Conservation (phyloP, 805 yeast species). For the Kodamaea laetipori region DNA sequence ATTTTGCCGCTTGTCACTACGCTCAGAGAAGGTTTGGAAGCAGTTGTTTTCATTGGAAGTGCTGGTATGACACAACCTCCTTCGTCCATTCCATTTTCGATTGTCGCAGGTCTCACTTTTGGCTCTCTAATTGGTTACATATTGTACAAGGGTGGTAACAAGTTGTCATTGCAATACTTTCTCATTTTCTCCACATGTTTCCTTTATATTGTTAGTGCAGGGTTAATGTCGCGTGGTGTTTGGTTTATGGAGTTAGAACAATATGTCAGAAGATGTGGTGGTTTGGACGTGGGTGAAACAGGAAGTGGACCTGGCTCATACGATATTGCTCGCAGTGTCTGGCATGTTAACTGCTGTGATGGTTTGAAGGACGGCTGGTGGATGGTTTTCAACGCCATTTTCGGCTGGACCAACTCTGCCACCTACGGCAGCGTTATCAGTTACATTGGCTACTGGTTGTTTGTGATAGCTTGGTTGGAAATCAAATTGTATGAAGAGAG, state of each 20-base stretch:
- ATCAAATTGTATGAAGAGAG: constrained; percentile 38
- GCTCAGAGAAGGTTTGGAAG: constrained; percentile 36
- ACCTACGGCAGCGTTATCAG: constrained; percentile 45
- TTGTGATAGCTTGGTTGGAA: constrained; percentile 34
- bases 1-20: constrained; percentile 31
- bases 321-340: constrained; percentile 40
- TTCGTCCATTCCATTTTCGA: constrained; percentile 36
- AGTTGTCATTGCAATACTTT: constrained; percentile 44
- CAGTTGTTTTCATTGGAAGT: constrained; percentile 46
- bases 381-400: constrained; percentile 48
- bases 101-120: constrained; percentile 28
- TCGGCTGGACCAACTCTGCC: constrained; percentile 51
- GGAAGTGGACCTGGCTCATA: constrained; percentile 51
- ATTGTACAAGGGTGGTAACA: constrained; percentile 44
- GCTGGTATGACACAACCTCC: constrained; percentile 41
- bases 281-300: constrained; percentile 45
- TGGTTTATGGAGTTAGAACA: constrained; percentile 46
- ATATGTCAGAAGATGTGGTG: constrained; percentile 42
- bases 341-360: constrained; percentile 52
- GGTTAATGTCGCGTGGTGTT: constrained; percentile 46
- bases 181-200: constrained; percentile 42
- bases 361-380: constrained; percentile 48
- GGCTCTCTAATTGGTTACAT: constrained; percentile 38
- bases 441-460: constrained; percentile 41
- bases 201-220: constrained; percentile 47